Evolutionary conservation across 139 green algal species (phyloP).

Genomic region (Pseudopediastrum boryanum): DNA sequence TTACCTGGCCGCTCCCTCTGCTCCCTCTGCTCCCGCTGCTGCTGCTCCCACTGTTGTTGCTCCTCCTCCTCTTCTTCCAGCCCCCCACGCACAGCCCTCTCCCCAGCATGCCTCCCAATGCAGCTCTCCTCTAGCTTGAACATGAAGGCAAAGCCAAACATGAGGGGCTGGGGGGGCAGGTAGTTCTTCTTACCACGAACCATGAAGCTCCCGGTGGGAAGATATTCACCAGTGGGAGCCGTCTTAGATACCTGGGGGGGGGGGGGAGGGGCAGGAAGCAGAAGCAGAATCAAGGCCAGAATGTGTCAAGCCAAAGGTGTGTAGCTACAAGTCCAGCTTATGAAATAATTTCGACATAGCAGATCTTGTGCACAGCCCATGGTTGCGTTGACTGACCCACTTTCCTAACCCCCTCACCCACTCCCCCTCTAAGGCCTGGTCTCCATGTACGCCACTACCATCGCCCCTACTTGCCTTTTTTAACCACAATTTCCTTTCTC

Average conservation of each 20-base stretch:
- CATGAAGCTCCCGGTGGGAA: slow-evolving; percentile 93
- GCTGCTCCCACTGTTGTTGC: slow-evolving; percentile 20
- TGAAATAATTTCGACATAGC: too few species aligned
- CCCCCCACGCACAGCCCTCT: slow-evolving; percentile 61
- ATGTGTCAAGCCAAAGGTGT: too few species aligned
- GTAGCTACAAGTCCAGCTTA: too few species aligned
- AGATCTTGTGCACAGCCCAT: too few species aligned
- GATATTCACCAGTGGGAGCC: slow-evolving; percentile 92
- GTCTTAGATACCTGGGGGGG: slow-evolving; percentile 89
- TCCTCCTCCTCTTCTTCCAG: slow-evolving; percentile 28
- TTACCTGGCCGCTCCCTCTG: neutral
- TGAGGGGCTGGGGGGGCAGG: slow-evolving; percentile 89
- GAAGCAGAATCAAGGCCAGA: neutral
- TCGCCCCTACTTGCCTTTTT: too few species aligned
- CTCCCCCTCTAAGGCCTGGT: too few species aligned
- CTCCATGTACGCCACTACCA: too few species aligned
- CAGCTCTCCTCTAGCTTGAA: slow-evolving; percentile 87
- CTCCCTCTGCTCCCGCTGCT: neutral
- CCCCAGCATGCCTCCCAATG: slow-evolving; percentile 82
- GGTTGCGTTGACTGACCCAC: too few species aligned
- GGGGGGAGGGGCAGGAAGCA: neutral
- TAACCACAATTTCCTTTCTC: too few species aligned
- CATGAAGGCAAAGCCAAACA: slow-evolving; percentile 93
- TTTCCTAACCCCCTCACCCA: too few species aligned
- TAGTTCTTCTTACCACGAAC: slow-evolving; percentile 96